Evolutionary conservation across 2,329 filamentous ascomycete species (phyloP).

Genomic region (Cladobotryum mycophilum): DNA sequence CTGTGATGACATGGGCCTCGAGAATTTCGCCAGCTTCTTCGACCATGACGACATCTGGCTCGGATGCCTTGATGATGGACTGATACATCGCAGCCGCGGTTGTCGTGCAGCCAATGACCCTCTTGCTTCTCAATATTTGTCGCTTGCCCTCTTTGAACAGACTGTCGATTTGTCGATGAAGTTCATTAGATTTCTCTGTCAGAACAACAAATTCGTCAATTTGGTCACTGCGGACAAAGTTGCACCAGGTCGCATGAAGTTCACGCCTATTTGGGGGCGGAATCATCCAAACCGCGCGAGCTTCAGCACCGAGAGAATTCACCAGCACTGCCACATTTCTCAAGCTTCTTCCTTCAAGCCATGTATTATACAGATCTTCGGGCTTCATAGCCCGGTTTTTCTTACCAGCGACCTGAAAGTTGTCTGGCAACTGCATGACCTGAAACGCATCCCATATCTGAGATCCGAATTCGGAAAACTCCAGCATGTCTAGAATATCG

Average conservation of each 20-base stretch:
- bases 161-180: slow-evolving; percentile 34
- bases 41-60: slow-evolving; percentile 56
- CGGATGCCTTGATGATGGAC: slow-evolving; percentile 44
- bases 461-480: slow-evolving; percentile 45
- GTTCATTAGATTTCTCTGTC: slow-evolving; percentile 35
- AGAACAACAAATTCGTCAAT: slow-evolving; percentile 33
- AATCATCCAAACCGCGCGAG: slow-evolving; percentile 47
- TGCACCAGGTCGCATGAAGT: slow-evolving; percentile 37
- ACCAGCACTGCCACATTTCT: not conserved
- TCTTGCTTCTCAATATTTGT: slow-evolving; percentile 43
- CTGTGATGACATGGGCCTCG: slow-evolving; percentile 56
- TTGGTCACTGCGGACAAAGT: slow-evolving; percentile 43
- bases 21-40: slow-evolving; percentile 72
- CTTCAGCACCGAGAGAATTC: slow-evolving; percentile 18
- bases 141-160: slow-evolving; percentile 39
- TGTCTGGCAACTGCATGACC: slow-evolving; percentile 39
- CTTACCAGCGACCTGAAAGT: slow-evolving; percentile 40
- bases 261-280: slow-evolving; percentile 24
- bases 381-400: slow-evolving; percentile 37
- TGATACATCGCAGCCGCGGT: slow-evolving; percentile 61
- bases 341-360: slow-evolving; percentile 8
- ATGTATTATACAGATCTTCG: slow-evolving; percentile 14
- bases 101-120: slow-evolving; percentile 65
- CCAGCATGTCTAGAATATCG: slow-evolving; percentile 32
- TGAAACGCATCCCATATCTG: slow-evolving; percentile 52